phyloP scores from a whole-genome alignment of 106 monocot species.

The Dactylorhiza incarnata region DNA sequence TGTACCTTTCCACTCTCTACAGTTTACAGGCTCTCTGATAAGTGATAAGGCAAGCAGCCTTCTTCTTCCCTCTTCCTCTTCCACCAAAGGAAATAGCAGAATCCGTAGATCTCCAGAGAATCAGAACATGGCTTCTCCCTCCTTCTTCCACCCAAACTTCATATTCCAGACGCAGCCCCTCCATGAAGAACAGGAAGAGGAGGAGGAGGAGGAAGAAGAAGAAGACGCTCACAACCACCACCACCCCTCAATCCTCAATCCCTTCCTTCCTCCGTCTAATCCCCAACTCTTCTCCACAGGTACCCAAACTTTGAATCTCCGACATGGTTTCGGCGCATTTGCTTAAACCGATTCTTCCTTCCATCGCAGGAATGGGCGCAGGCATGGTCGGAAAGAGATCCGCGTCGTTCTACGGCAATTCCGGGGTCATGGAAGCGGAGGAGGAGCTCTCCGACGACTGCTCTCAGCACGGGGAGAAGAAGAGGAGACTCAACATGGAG shows the following conservation, averaged over 20 bases:
- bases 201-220: too few relatives aligned
- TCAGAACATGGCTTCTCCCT: not conserved
- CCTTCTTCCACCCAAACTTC: slow-evolving; percentile 10
- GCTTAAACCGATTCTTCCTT: not conserved
- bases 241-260: not conserved
- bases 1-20: too few relatives aligned
- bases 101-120: too few relatives aligned
- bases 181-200: not conserved
- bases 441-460: slow-evolving; percentile 82
- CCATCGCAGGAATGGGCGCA: slow-evolving; percentile 35
- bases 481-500: slow-evolving; percentile 81
- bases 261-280: not conserved
- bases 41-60: too few relatives aligned
- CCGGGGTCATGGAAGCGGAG: slow-evolving; percentile 36
- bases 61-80: not conserved
- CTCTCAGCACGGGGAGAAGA: slow-evolving; percentile 65
- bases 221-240: not conserved
- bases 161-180: slow-evolving; percentile 52
- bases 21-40: too few relatives aligned
- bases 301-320: not conserved
- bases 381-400: slow-evolving; percentile 52
- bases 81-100: too few relatives aligned
- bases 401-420: slow-evolving; percentile 33
- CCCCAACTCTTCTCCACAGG: not conserved
- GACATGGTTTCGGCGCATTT: not conserved